These are phyloP conservation scores for Atkinsonella texensis DNA, from an alignment of 2,329 filamentous ascomycete species.

Conservation along the genomic window DNA sequence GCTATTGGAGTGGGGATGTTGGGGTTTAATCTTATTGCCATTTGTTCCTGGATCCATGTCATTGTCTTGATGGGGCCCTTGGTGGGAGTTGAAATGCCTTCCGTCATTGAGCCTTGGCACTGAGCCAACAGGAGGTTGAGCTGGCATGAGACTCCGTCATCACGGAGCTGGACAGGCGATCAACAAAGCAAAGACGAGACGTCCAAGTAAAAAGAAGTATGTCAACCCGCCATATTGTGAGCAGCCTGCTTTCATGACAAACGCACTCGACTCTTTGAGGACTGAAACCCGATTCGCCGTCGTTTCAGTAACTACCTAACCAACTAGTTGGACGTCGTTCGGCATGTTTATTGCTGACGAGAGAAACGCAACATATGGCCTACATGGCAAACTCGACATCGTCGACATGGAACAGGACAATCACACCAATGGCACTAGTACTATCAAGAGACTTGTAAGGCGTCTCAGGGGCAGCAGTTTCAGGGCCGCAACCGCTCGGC, in stretches of 20 bases:
- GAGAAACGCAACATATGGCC: background rate
- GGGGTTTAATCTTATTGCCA: no score
- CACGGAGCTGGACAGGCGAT: background rate
- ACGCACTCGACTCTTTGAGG: background rate
- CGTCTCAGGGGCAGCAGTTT: slow-evolving; percentile 8
- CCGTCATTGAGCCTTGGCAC: background rate
- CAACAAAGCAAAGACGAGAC: background rate
- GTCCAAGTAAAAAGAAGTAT: background rate
- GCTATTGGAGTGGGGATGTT: background rate
- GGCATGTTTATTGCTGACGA: background rate
- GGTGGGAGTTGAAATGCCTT: background rate
- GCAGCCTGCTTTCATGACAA: background rate
- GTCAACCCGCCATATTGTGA: background rate
- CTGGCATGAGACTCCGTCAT: background rate
- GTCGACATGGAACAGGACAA: background rate
- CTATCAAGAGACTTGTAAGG: slow-evolving; percentile 7
- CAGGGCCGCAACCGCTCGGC: background rate
- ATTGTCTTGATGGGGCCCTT: background rate
- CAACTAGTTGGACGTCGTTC: background rate
- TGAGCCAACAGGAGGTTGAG: background rate
- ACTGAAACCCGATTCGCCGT: background rate
- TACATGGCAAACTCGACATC: background rate
- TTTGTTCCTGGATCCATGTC: background rate
- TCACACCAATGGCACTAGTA: background rate
- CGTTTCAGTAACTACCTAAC: background rate